Evolutionary conservation across 1,284 basidiomycete species (phyloP), one percentile per base, ranked within the genome.

Genomic region (Microbotryum intermedium): DNA sequence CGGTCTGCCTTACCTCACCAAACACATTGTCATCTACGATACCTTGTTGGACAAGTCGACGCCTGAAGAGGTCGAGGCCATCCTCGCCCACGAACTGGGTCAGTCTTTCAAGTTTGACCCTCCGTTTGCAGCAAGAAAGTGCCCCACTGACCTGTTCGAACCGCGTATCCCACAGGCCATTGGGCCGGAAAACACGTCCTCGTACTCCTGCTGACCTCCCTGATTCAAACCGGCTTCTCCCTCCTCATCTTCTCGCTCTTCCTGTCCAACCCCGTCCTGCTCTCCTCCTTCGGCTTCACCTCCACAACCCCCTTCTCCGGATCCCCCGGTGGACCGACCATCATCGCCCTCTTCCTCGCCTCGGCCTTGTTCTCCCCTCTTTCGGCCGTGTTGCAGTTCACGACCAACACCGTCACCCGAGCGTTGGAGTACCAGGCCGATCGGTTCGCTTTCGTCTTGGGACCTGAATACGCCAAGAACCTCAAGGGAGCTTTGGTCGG

Each of bases 21-120:
- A 94, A 72, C 90, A 93, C 74, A 59, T 98, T 70, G 93, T 97
- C 73, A 87, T 98, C 70, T 98, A 90, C 73, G 94, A 97, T 73
- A 97, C 94, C 0, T 82, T 98, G 62, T 89, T 97, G 73, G 86
- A 93, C 71, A 84, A 97, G 73, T 87, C 84, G 73, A 83, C 84
- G 59, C 82, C 91, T 0, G 87, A 88, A 30, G 88, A 93, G 74
- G 88, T 95, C 25, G 90, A 93, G 70, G 91, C 91, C 23, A 89
- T 94, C 4, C 71, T 80, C 28, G 67, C 75, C 13, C 34, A 39
- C 18, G 34, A 39, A 6, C 13, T 39, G 10, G 34, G 70, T 73
- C 50, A 57, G 68, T 53, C 18, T 29, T 26, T 18, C 21, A 26
- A 26, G 11, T 39, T 39, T 39, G 4, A 4, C 34, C 34, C 34